Base-by-base conservation (phyloP, 169 alveolate species). In the Amoebophrya sp. region DNA sequence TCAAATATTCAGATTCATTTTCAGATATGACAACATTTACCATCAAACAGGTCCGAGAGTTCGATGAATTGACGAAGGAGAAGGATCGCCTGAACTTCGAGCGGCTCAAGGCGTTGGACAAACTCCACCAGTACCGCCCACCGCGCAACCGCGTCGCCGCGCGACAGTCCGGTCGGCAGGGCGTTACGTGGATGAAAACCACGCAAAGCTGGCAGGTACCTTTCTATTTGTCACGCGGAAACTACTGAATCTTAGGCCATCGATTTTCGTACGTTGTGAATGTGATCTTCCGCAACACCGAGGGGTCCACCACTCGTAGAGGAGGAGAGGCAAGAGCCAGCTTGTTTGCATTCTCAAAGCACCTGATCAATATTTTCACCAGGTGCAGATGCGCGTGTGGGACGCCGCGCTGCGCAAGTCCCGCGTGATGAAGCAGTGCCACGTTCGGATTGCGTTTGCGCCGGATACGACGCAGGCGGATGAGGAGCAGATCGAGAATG, bases 341-440 rank as follows among this genome's bases (percentile, higher is more conserved):
- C n/a, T n/a, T n/a, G n/a, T n/a, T n/a, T n/a, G n/a, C n/a, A n/a
- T n/a, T n/a, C n/a, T n/a, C n/a, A n/a, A n/a, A n/a, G n/a, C n/a
- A n/a, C n/a, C n/a, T n/a, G n/a, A n/a, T n/a, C n/a, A n/a, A n/a
- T n/a, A n/a, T n/a, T n/a, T n/a, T n/a, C n/a, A n/a, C n/a, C n/a
- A n/a, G n/a, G n/a, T n/a, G 5, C 78, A 58, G 23, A 2, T 58
- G 23, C 78, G 78, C 39, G 26, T 16, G 38, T 58, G 78, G 78
- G 78, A 58, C 23, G 29, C 78, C 39, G 78, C 78, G 78, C 23
- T 58, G 38, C 26, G 34, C 10, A 58, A 58, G 34, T 58, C 78
- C 34, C 78, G 78, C 78, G 78, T 58, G 78, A 58, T 58, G 78
- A 58, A 58, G 78, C 78, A 58, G 34, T 58, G 78, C 78, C 78